phyloP scores from a whole-genome alignment of 2,329 filamentous ascomycete genomes.

The Raffaelea arxii region DNA sequence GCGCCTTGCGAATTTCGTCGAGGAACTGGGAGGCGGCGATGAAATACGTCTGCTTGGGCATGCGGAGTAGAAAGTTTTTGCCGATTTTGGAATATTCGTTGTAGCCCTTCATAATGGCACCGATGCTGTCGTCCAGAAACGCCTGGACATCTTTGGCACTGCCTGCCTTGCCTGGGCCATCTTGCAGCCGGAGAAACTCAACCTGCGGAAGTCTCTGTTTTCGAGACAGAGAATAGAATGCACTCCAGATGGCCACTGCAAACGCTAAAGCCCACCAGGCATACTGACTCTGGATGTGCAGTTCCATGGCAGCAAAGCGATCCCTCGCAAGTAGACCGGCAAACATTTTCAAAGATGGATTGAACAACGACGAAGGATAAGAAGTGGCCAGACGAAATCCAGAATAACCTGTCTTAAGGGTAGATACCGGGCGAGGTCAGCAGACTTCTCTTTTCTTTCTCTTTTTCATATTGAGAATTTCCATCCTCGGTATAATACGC shows the following conservation, averaged over 20 bases:
- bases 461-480: no score
- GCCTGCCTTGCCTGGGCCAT: slow-evolving; percentile 2
- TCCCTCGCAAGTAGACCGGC: no score
- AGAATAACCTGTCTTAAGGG: no score
- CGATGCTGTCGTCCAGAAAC: slow-evolving; percentile 3
- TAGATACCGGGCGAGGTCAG: no score
- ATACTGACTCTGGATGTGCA: not conserved
- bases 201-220: slow-evolving; percentile 2
- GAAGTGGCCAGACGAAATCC: no score
- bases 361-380: no score
- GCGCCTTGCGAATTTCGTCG: slow-evolving; percentile 5
- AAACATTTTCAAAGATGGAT: no score
- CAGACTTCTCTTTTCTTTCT: no score
- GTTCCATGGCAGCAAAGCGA: not conserved
- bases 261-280: not conserved
- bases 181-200: slow-evolving; percentile 1
- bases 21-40: slow-evolving; percentile 3
- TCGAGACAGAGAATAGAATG: not conserved
- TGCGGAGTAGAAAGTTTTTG: slow-evolving; percentile 3
- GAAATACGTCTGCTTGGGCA: slow-evolving; percentile 5
- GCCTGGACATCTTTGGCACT: slow-evolving; percentile 1
- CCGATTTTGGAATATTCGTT: slow-evolving; percentile 3
- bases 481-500: no score
- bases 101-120: slow-evolving; percentile 6
- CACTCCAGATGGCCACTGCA: not conserved